phyloP scores from a whole-genome alignment of 2,329 filamentous ascomycete genomes.

The Arachnopeziza araneosa region DNA sequence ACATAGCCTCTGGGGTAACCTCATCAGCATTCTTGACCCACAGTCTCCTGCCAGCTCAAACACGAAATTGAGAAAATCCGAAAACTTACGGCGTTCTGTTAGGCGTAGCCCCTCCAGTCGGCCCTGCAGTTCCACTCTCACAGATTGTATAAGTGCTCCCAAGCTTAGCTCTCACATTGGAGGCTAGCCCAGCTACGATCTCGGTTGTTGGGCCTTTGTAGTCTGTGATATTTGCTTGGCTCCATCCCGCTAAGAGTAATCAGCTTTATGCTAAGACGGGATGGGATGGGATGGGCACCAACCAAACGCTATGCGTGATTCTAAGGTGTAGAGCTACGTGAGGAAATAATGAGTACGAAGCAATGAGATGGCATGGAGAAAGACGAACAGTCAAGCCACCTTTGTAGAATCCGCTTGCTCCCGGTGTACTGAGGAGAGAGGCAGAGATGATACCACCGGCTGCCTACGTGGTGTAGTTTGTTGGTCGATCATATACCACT shows the following conservation, averaged over 20 bases:
- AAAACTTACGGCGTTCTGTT: conserved; percentile 48
- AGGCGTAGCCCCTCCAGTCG: conserved; percentile 48
- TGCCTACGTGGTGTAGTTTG: conserved; percentile 35
- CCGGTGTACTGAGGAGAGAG: conserved; percentile 51
- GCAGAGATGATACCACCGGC: conserved; percentile 58
- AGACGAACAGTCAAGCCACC: conserved; percentile 50
- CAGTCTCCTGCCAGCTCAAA: neutral
- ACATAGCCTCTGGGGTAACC: conserved; percentile 47
- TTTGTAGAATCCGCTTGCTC: conserved; percentile 52
- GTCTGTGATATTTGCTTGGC: conserved; percentile 40
- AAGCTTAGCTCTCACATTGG: conserved; percentile 49
- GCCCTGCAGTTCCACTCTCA: conserved; percentile 60
- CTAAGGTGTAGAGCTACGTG: conserved; percentile 27
- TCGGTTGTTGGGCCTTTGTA: conserved; percentile 56
- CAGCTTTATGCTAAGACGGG: neutral
- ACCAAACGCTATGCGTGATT: conserved; percentile 29
- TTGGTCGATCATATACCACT: neutral
- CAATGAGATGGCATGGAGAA: neutral
- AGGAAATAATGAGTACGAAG: neutral
- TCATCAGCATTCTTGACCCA: neutral
- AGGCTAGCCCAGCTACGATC: conserved; percentile 50
- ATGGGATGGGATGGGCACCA: neutral
- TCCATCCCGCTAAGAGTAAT: conserved; percentile 48
- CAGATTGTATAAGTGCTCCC: conserved; percentile 50
- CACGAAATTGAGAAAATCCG: neutral